These are phyloP conservation scores for Alternaria burnsii DNA, from an alignment of 2,329 filamentous ascomycete genomes.

Conservation along the genomic window DNA sequence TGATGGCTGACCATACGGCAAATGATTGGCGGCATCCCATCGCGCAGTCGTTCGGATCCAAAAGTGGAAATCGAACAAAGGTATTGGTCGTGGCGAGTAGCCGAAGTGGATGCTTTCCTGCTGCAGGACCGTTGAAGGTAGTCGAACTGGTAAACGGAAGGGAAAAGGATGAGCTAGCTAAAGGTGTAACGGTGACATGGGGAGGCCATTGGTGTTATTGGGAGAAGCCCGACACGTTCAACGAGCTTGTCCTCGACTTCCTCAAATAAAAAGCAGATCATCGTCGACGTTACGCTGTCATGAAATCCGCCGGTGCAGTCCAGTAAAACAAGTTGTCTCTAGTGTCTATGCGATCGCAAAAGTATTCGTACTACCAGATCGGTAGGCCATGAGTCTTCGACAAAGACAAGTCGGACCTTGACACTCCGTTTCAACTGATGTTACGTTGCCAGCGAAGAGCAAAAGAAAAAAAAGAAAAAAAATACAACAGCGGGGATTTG, in stretches of 20 bases:
- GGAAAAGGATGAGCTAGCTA: slow-evolving; percentile 16
- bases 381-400: background rate
- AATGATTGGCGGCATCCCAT: slow-evolving; percentile 38
- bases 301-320: background rate
- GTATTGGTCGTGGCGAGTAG: slow-evolving; percentile 38
- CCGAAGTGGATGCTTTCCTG: slow-evolving; percentile 41
- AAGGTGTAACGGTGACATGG: slow-evolving; percentile 31
- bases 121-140: slow-evolving; percentile 33
- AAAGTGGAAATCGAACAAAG: slow-evolving; percentile 23
- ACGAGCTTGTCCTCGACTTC: slow-evolving; percentile 29
- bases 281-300: background rate
- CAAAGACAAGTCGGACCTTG: background rate
- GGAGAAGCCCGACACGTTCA: slow-evolving; percentile 39
- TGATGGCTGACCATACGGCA: slow-evolving; percentile 43
- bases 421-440: too few relatives aligned
- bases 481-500: too few relatives aligned
- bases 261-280: background rate
- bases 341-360: background rate
- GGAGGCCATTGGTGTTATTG: slow-evolving; percentile 47
- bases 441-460: too few relatives aligned
- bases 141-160: slow-evolving; percentile 32
- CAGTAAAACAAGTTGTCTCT: background rate
- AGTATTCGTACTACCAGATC: background rate
- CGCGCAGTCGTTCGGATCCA: slow-evolving; percentile 26
- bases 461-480: too few relatives aligned